phyloP scores from a whole-genome alignment of 23 red algal species.

The Gracilariopsis chorda region DNA sequence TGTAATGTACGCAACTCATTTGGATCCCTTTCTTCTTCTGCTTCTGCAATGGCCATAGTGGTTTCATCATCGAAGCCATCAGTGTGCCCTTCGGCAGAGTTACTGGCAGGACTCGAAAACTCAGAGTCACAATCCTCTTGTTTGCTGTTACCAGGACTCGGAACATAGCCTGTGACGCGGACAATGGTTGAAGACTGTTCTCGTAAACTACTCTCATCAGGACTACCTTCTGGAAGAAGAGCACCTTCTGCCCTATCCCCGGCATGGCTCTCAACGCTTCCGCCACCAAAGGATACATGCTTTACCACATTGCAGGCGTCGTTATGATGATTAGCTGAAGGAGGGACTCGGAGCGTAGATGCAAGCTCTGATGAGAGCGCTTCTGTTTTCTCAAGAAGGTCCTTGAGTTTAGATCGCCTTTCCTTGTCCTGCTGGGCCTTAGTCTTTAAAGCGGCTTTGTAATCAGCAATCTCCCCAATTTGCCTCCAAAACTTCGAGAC shows the following conservation, averaged over 20 bases:
- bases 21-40: background rate
- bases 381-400: constrained; percentile 61
- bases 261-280: background rate
- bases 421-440: constrained; percentile 38
- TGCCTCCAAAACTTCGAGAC: constrained; percentile 90
- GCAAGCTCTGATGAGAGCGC: constrained; percentile 52
- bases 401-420: constrained; percentile 35
- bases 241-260: background rate
- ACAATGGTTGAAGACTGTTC: background rate
- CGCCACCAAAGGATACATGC: background rate
- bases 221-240: background rate
- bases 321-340: background rate
- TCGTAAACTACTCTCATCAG: background rate
- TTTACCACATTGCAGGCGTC: constrained; percentile 8
- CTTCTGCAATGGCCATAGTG: constrained; percentile 4
- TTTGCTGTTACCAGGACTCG: background rate
- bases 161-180: background rate
- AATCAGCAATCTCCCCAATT: constrained; percentile 64
- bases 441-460: background rate
- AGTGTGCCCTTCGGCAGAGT: background rate
- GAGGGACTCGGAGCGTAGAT: background rate
- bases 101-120: background rate
- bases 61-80: background rate
- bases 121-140: background rate
- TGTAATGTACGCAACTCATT: constrained; percentile 2